These are phyloP conservation scores for Prunus yedoensis DNA, from an alignment of 331 rosid species.

Conservation along the genomic window DNA sequence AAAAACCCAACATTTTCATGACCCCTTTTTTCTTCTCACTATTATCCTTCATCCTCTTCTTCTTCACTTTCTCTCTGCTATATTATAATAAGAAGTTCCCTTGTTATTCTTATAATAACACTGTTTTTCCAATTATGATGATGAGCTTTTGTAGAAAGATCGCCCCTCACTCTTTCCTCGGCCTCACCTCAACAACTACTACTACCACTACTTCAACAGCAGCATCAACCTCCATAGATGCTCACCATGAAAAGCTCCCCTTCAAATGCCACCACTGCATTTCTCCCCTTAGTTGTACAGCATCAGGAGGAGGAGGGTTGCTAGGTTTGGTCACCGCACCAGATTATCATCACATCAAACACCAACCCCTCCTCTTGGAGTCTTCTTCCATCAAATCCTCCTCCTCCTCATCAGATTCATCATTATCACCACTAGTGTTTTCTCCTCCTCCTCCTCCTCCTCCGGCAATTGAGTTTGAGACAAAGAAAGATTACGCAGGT, in stretches of 20 bases:
- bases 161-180: constrained; percentile 40
- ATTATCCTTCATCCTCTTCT: constrained; percentile 6
- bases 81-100: not conserved
- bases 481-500: constrained; percentile 2
- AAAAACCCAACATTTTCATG: too few species aligned
- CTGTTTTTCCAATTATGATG: constrained; percentile 32
- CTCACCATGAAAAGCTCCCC: not conserved
- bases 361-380: constrained; percentile 34
- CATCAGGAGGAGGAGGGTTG: constrained; percentile 12
- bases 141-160: constrained; percentile 50
- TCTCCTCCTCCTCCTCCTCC: not conserved
- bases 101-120: too few species aligned
- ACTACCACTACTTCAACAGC: not conserved
- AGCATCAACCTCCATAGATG: not conserved
- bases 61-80: not conserved
- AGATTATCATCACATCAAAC: not conserved
- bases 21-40: constrained; percentile 3
- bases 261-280: constrained; percentile 11
- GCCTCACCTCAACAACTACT: constrained; percentile 6
- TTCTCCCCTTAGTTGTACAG: not conserved
- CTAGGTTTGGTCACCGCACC: constrained; percentile 33
- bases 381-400: constrained; percentile 31
- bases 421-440: not conserved
- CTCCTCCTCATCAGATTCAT: not conserved
- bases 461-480: not conserved